Conservation (phyloP, 2,329 filamentous ascomycete species). For the Zymoseptoria ardabiliae region DNA sequence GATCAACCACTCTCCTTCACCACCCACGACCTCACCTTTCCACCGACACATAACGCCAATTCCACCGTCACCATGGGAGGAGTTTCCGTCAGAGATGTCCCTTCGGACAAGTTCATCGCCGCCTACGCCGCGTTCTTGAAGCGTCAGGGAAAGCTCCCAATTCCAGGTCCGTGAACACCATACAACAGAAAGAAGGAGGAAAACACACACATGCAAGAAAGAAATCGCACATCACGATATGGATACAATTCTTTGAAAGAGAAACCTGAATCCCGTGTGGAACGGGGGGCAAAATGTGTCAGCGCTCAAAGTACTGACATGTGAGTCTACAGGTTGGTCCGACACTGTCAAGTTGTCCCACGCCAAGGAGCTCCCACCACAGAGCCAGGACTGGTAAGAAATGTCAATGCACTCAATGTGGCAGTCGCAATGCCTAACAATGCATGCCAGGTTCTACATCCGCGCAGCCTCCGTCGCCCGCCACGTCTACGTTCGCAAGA, state of each 20-base stretch:
- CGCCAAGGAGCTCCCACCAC: slow-evolving; percentile 94
- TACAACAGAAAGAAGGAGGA: slow-evolving; percentile 17
- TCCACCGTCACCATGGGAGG: slow-evolving; percentile 68
- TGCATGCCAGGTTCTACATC: slow-evolving; percentile 54
- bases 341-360: slow-evolving; percentile 98
- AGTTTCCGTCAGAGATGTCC: slow-evolving; percentile 77
- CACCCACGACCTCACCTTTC: neutral
- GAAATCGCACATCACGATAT: neutral
- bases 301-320: slow-evolving; percentile 34
- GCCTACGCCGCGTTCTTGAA: slow-evolving; percentile 85
- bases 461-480: slow-evolving; percentile 92
- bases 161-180: slow-evolving; percentile 61
- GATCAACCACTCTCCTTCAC: neutral
- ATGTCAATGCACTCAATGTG: neutral
- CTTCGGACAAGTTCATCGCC: slow-evolving; percentile 84
- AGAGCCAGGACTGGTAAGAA: slow-evolving; percentile 96
- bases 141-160: slow-evolving; percentile 87
- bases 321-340: slow-evolving; percentile 74
- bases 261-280: slow-evolving; percentile 49
- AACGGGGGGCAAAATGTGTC: slow-evolving; percentile 37
- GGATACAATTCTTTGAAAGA: slow-evolving; percentile 14
- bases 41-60: slow-evolving; percentile 10
- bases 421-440: neutral
- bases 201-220: slow-evolving; percentile 13
- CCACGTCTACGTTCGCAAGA: slow-evolving; percentile 99